Evolutionary conservation across 1,139 yeast species (phyloP).

Genomic region (Pichia sp.): DNA sequence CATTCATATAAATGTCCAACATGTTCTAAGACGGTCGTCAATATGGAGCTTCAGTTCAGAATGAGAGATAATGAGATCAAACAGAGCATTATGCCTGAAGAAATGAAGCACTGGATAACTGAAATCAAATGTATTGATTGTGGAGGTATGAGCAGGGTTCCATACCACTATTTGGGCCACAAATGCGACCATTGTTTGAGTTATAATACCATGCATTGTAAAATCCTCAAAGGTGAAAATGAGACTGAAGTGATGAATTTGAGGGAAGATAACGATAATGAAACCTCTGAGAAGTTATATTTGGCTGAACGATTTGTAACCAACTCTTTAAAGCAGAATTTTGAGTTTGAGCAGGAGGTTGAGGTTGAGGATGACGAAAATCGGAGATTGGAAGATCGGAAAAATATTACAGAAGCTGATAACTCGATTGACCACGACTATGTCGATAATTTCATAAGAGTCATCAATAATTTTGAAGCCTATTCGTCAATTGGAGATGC

Average conservation of each 20-base stretch:
- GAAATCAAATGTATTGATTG: constrained; percentile 84
- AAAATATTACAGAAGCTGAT: constrained; percentile 6
- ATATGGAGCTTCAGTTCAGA: constrained; percentile 84
- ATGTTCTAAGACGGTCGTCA: constrained; percentile 74
- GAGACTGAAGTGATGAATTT: constrained; percentile 1
- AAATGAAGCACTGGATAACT: constrained; percentile 69
- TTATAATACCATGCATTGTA: constrained; percentile 73
- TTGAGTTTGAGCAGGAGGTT: constrained; percentile 20
- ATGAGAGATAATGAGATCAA: constrained; percentile 76
- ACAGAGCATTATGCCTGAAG: constrained; percentile 72
- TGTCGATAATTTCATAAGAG: constrained; percentile 25
- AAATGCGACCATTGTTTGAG: constrained; percentile 83
- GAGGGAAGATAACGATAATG: neutral
- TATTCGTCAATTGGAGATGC: constrained; percentile 26
- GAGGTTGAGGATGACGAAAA: constrained; percentile 1
- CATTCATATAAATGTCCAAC: constrained; percentile 88
- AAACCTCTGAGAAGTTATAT: constrained; percentile 1
- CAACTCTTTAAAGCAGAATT: constrained; percentile 22
- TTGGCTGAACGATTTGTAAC: constrained; percentile 12
- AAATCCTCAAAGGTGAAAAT: constrained; percentile 28
- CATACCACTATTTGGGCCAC: constrained; percentile 78
- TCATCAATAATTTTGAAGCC: constrained; percentile 25
- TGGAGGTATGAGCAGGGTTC: constrained; percentile 67
- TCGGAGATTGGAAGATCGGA: neutral
- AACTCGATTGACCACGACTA: constrained; percentile 19